Conservation (phyloP, 2,329 filamentous ascomycete genomes). For the Fusarium sp. region DNA sequence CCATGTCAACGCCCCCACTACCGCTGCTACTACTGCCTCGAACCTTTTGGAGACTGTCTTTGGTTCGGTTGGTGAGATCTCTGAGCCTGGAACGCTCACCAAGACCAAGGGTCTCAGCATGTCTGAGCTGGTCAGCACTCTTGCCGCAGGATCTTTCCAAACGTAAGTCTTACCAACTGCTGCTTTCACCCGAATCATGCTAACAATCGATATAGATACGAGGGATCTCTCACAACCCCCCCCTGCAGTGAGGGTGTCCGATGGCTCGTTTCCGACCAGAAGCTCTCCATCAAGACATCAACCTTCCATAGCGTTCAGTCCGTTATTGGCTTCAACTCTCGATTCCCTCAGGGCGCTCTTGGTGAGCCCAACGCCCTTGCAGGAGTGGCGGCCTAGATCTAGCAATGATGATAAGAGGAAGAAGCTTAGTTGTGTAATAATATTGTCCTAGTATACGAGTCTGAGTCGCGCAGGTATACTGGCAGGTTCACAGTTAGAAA, state of each 20-base stretch:
- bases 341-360: slow-evolving; percentile 19
- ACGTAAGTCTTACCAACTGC: slow-evolving; percentile 29
- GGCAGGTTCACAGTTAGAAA: background rate
- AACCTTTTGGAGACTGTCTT: slow-evolving; percentile 51
- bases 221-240: slow-evolving; percentile 69
- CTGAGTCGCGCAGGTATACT: background rate
- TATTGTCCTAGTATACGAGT: background rate
- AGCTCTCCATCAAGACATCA: slow-evolving; percentile 56
- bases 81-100: slow-evolving; percentile 52
- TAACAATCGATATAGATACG: slow-evolving; percentile 51
- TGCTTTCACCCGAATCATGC: accelerated
- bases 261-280: slow-evolving; percentile 62
- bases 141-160: slow-evolving; percentile 46
- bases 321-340: slow-evolving; percentile 26
- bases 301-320: slow-evolving; percentile 18
- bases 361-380: slow-evolving; percentile 18
- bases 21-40: slow-evolving; percentile 16
- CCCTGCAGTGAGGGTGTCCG: slow-evolving; percentile 67
- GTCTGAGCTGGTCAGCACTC: slow-evolving; percentile 46
- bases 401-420: background rate
- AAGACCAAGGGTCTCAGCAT: slow-evolving; percentile 55
- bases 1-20: background rate
- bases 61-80: slow-evolving; percentile 44
- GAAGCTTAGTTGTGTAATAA: background rate
- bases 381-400: background rate